Base-by-base conservation (phyloP, 1,284 basidiomycete genomes). In the Heliocybe sulcata region DNA sequence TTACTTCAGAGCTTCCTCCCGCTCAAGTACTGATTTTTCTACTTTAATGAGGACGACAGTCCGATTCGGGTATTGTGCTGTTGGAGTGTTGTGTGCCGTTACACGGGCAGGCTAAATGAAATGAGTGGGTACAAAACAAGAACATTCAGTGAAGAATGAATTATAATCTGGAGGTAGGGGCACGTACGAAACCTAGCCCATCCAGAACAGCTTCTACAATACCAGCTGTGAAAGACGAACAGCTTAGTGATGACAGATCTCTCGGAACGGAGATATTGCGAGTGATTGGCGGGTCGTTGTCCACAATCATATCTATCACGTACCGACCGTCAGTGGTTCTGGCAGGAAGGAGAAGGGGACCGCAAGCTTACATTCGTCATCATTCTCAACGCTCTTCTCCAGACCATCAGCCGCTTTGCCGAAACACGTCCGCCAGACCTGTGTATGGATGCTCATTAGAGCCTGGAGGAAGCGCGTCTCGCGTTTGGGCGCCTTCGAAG, bases 131-230 rank as follows among this genome's bases (percentile, higher is more conserved):
- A 45, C 54, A 50, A 55, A 58, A 55, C 55, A 45, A 59, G 54
- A 26, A 57, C 35, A 60, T 26, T 9, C 16, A 35, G 33, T 31
- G 4, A 31, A 31, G 29, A 31, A 31, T 59, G 45, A 51, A 53
- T 48, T 16, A 35, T 38, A n/a, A 52, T 19, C 35, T 55, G 2
- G 54, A 31, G 35, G 16, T 47, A 53, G 55, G 29, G 35, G 19
- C n/a, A 85, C 94, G 69, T 66, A 98, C 95, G 61, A 99, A 94
- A 55, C 94, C 92, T 20, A 98, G 76, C 0, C 94, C 95, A 67
- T 99, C 96, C 56, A 99, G 76, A 2, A 98, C 93, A 6, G 94
- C 96, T 72, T 99, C 97, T 2, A 99, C 94, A 55, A 99, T 88
- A 0, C 97, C 96, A 3, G 96, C 96, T 0, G 94, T 94, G 67